Base-by-base conservation (phyloP, 768 basidiomycete species). In the Calocybe gangraenosa region DNA sequence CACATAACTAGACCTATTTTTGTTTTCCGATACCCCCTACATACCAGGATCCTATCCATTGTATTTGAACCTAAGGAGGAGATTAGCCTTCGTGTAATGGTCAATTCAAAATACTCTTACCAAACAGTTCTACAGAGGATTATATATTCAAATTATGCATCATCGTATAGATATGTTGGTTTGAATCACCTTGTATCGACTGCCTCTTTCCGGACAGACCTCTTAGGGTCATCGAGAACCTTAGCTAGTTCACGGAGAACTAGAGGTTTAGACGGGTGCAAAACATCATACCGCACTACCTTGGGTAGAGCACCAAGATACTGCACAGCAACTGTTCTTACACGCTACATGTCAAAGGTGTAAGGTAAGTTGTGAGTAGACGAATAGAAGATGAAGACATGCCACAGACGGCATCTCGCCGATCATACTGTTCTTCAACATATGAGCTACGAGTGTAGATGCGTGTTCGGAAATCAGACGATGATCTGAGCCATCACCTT, bases 221-320 rank as follows among this genome's bases (percentile, higher is more conserved):
- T 72, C 59, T 84, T 87, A n/a, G 89, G 89, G 66, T 98, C 96
- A 59, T 98, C 96, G 37, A 98, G 64, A 3, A 76, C 79, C 49
- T 74, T 80, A 0, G 76, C 84, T 20, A 99, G 71, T 48, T 85
- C 82, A 30, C 81, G 81, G 40, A 97, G 62, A 18, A 96, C 87
- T 0, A 58, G 66, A 2, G 78, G 47, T 63, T 92, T 97, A 57
- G 80, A 75, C 1, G 88, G 84, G 58, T 95, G 92, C 31, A 99
- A 71, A 10, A 85, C 67, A 52, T 89, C 84, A 61, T 92, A 95
- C 25, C 87, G 81, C 39, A 97, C 78, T 25, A 82, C 73, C 32
- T 70, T 73, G 0, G 96, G 92, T 37, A 99, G 61, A 15, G 79
- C 66, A 2, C 75, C 80, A 2, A 99, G 70, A 58, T 84, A 91